Evolutionary conservation across 805 yeast genomes (phyloP).

Genomic region (Ogataea sp.): DNA sequence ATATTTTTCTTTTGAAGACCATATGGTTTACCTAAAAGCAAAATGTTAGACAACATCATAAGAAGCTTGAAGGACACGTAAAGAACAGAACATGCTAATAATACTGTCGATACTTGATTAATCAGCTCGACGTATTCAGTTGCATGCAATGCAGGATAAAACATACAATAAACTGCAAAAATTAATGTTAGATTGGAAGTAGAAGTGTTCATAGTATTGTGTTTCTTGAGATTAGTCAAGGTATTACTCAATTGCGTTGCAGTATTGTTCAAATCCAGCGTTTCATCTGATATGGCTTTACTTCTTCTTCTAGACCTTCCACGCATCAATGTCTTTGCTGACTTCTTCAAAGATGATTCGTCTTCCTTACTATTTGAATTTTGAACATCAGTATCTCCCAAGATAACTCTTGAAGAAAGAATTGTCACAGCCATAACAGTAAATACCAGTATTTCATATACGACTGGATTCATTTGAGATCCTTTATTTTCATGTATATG

Average conservation of each 20-base stretch:
- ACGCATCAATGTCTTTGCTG: slow-evolving; percentile 3
- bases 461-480: slow-evolving; percentile 12
- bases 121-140: slow-evolving; percentile 12
- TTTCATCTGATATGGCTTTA: slow-evolving; percentile 19
- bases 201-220: slow-evolving; percentile 25
- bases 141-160: slow-evolving; percentile 17
- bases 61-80: slow-evolving; percentile 31
- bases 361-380: not conserved
- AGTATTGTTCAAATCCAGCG: slow-evolving; percentile 1
- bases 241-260: slow-evolving; percentile 3
- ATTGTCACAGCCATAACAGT: slow-evolving; percentile 23
- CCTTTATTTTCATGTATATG: slow-evolving; percentile 19
- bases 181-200: slow-evolving; percentile 36
- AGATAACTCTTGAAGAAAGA: slow-evolving; percentile 22
- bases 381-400: slow-evolving; percentile 5
- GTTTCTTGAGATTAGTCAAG: slow-evolving; percentile 6
- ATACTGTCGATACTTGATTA: slow-evolving; percentile 18
- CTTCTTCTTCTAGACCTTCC: slow-evolving; percentile 19
- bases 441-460: slow-evolving; percentile 23
- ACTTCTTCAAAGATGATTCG: not conserved
- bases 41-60: slow-evolving; percentile 40
- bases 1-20: not conserved
- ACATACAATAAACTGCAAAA: slow-evolving; percentile 21
- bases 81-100: slow-evolving; percentile 16
- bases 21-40: slow-evolving; percentile 47